Percentiles rank a stretch among this genome's conserved stretches.
phyloP scores from a whole-genome alignment of 495 filamentous ascomycete species.

The Hypomontagnella monticulosa region DNA sequence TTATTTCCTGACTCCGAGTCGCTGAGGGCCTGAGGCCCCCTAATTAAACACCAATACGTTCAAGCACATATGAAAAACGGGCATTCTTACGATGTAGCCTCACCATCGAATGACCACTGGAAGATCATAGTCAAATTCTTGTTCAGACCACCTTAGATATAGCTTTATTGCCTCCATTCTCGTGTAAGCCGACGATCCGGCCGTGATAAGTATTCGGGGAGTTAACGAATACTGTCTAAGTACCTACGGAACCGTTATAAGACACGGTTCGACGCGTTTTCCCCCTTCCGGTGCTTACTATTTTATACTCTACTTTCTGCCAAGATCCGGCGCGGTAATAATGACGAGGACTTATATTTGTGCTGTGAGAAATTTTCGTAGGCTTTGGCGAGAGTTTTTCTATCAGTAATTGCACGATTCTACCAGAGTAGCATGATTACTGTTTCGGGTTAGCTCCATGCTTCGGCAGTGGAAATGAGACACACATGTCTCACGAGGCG shows the following conservation, averaged over 20 bases:
- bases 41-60: neutral
- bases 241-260: too few species aligned
- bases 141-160: too few species aligned
- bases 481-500: constrained; percentile 40
- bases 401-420: constrained; percentile 1
- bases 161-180: too few species aligned
- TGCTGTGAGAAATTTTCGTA: neutral
- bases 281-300: neutral
- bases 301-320: neutral
- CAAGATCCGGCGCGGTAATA: neutral
- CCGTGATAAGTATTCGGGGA: too few species aligned
- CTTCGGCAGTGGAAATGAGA: constrained; percentile 35
- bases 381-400: neutral
- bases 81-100: neutral
- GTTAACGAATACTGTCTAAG: too few species aligned
- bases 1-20: neutral
- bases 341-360: neutral
- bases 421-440: constrained; percentile 15
- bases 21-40: neutral
- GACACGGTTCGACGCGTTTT: too few species aligned
- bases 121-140: too few species aligned
- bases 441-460: constrained; percentile 20
- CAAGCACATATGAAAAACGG: neutral
- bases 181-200: too few species aligned
- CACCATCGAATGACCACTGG: too few species aligned